Percentiles rank a stretch among this genome's conserved stretches.
These are phyloP conservation scores for Cladosporium sp. DNA, from an alignment of 2,329 filamentous ascomycete species.

Conservation along the genomic window DNA sequence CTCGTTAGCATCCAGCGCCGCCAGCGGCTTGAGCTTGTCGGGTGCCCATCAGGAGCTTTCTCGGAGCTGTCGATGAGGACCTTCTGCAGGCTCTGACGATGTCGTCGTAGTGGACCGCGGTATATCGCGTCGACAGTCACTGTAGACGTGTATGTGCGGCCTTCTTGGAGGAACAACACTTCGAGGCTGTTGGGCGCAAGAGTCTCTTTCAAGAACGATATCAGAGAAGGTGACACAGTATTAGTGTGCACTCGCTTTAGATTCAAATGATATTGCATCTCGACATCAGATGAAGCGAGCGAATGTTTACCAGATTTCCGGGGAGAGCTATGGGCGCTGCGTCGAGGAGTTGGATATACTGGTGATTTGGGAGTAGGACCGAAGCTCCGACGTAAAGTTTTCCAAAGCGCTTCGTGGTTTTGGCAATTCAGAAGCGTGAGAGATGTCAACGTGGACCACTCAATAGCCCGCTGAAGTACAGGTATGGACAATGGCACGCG, in stretches of 20 bases:
- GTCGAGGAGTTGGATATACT: conserved; percentile 34
- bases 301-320: conserved; percentile 20
- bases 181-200: conserved; percentile 76
- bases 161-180: conserved; percentile 71
- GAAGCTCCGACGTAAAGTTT: conserved; percentile 57
- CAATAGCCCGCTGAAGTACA: conserved; percentile 65
- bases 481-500: conserved; percentile 68
- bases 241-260: conserved; percentile 75
- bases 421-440: conserved; percentile 71
- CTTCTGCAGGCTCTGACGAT: conserved; percentile 66
- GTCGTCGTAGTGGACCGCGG: conserved; percentile 64
- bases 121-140: conserved; percentile 70
- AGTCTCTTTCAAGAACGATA: conserved; percentile 72
- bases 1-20: conserved; percentile 66
- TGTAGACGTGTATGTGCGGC: conserved; percentile 49
- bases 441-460: conserved; percentile 68
- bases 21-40: conserved; percentile 48
- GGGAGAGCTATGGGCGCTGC: conserved; percentile 26
- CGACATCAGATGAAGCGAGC: conserved; percentile 16
- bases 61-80: conserved; percentile 69
- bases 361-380: conserved; percentile 35
- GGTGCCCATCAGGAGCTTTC: conserved; percentile 43
- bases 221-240: conserved; percentile 62
- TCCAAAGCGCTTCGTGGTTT: conserved; percentile 72
- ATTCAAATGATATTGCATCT: conserved; percentile 55